These are phyloP conservation scores for Arxiozyma telluris DNA, from an alignment of 1,139 yeast species.

Conservation along the genomic window DNA sequence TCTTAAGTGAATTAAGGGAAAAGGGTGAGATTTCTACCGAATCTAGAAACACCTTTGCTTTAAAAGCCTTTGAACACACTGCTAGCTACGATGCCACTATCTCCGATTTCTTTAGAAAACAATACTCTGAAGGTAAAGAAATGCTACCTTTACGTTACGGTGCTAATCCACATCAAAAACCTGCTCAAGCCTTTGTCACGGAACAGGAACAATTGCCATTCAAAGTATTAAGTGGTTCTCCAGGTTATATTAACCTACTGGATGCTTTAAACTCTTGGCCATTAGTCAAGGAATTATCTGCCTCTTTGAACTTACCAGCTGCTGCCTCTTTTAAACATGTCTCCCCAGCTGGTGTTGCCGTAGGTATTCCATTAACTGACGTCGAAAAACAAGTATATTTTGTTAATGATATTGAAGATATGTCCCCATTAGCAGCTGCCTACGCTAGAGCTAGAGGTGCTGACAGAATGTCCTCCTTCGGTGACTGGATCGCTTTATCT, in stretches of 20 bases:
- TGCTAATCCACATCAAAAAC: conserved; percentile 98
- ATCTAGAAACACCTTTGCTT: conserved; percentile 73
- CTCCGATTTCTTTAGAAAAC: conserved; percentile 94
- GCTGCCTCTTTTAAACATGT: conserved; percentile 99
- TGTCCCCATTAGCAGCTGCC: conserved; percentile 94
- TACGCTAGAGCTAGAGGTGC: conserved; percentile 99
- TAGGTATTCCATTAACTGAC: conserved; percentile 84
- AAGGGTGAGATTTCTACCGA: conserved; percentile 51
- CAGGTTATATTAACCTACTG: conserved; percentile 91
- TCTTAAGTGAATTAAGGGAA: conserved; percentile 62
- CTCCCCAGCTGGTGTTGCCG: conserved; percentile 98
- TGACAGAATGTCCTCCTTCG: conserved; percentile 98
- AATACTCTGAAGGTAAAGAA: conserved; percentile 78
- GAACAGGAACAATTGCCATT: conserved; percentile 79
- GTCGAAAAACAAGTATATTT: conserved; percentile 91
- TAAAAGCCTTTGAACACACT: conserved; percentile 96
- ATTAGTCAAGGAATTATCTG: conserved; percentile 89
- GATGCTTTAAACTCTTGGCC: conserved; percentile 99
- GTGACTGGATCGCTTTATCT: conserved; percentile 95
- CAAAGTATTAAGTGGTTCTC: conserved; percentile 87
- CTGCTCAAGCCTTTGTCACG: conserved; percentile 91
- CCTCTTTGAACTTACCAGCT: conserved; percentile 90
- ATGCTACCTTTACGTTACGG: conserved; percentile 96
- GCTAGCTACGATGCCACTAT: conserved; percentile 95
- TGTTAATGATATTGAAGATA: conserved; percentile 86